Evolutionary conservation across 768 basidiomycete species (phyloP), one percentile per base, ranked within the genome.

Genomic region (Lentinula sp.): DNA sequence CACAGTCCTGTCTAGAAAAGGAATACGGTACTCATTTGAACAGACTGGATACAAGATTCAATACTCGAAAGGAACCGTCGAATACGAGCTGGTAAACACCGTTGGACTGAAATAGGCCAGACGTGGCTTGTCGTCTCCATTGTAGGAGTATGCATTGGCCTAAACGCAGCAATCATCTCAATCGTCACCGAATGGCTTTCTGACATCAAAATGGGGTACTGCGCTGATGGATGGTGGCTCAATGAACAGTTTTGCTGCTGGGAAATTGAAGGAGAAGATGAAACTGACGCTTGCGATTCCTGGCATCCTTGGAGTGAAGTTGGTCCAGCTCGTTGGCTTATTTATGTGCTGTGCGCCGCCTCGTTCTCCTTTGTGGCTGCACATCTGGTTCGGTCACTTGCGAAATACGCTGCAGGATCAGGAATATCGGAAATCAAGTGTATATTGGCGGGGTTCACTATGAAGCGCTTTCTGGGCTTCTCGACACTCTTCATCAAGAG

Each of bases 361-460:
- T 66, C 80, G 1, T 96, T 98, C 68, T 86, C 95, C 0, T 93
- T 92, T 69, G 78, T 89, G 13, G 91, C 95, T 4, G 91, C 94
- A 0, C 93, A 92, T 70, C 80, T 99, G 10, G 97, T 98, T 59
- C 82, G 84, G 57, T 86, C 85, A 8, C 84, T 95, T 67, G 95
- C 96, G 8, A 95, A 87, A 58, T 96, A 96, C 72, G 95, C 97
- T 13, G 97, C 97, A 18, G 95, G 97, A 5, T 98, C 95, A 61
- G 97, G 97, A 55, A 98, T 99, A 52, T 93, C 95, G 21, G 97
- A 99, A 74, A 98, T 99, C 74, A 99, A 98, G 69, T 97, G 94
- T 70, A 98, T 98, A 66, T 78, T 99, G 34, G 93, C 92, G 8
- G 97, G 97, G 3, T 99, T 99, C 75, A 81, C 95, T 66, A 98